Conservation (phyloP, 2,329 filamentous ascomycete genomes). For the Microascus cirrosus region DNA sequence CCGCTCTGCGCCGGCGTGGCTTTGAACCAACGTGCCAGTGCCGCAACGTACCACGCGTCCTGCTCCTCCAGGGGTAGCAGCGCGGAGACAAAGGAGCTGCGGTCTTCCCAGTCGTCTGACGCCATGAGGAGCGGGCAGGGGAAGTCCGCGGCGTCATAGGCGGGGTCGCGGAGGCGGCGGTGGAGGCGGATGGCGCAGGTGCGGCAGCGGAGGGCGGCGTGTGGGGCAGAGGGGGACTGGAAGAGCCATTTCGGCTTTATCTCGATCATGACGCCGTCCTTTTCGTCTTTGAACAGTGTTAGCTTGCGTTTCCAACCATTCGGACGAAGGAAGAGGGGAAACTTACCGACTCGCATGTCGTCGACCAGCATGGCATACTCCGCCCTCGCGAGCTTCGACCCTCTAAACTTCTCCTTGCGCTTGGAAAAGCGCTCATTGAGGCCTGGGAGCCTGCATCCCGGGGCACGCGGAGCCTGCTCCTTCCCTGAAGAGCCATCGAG, state of each 20-base stretch:
- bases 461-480: constrained; percentile 7
- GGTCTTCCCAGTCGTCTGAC: constrained; percentile 21
- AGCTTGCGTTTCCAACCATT: constrained; percentile 13
- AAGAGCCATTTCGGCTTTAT: constrained; percentile 81
- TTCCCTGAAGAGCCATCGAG: constrained; percentile 24
- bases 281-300: constrained; percentile 13
- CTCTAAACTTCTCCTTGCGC: constrained; percentile 32
- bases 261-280: constrained; percentile 42
- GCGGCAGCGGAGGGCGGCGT: constrained; percentile 52
- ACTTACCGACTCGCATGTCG: constrained; percentile 49
- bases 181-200: constrained; percentile 52
- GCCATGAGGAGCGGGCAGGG: constrained; percentile 46
- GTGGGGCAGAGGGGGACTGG: constrained; percentile 63
- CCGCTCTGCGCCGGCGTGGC: constrained; percentile 1
- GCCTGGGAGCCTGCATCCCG: background rate
- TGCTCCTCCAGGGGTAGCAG: constrained; percentile 10
- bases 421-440: constrained; percentile 5
- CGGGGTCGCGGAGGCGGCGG: constrained; percentile 20
- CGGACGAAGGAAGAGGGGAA: background rate
- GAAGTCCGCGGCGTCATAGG: constrained; percentile 19
- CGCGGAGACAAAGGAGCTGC: constrained; percentile 23
- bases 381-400: constrained; percentile 34
- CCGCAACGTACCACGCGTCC: constrained; percentile 7
- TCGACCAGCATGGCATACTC: constrained; percentile 59
- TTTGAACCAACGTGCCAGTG: constrained; percentile 7